Percentiles rank a stretch among this genome's conserved stretches.
These are phyloP conservation scores for Achaetomiella virescens DNA, from an alignment of 495 filamentous ascomycete genomes.

Conservation along the genomic window DNA sequence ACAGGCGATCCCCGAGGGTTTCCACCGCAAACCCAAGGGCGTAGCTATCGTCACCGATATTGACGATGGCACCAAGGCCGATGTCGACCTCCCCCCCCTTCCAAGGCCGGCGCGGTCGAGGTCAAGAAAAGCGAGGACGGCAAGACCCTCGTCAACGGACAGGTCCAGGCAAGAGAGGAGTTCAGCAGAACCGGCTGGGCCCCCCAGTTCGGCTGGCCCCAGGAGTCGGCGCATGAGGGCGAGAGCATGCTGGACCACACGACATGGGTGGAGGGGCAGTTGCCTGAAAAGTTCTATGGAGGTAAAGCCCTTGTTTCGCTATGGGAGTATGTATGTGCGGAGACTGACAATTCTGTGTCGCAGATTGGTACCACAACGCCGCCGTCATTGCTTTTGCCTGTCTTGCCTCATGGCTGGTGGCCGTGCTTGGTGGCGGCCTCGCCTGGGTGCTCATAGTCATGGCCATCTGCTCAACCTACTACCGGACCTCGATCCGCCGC, in stretches of 20 bases:
- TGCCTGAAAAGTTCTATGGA: conserved; percentile 89
- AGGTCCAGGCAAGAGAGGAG: conserved; percentile 53
- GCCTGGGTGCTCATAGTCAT: conserved; percentile 91
- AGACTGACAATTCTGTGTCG: conserved; percentile 5
- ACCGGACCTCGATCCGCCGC: conserved; percentile 88
- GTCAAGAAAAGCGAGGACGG: conserved; percentile 38
- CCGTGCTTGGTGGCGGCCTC: conserved; percentile 81
- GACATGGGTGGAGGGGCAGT: conserved; percentile 73
- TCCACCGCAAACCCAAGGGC: conserved; percentile 61
- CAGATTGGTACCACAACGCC: conserved; percentile 97
- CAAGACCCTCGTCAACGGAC: conserved; percentile 38
- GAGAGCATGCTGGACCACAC: conserved; percentile 78
- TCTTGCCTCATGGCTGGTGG: conserved; percentile 82
- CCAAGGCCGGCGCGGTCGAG: conserved; percentile 57
- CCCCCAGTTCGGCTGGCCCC: conserved; percentile 66
- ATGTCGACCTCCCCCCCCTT: conserved; percentile 75
- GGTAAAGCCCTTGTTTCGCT: conserved; percentile 43
- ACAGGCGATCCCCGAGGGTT: conserved; percentile 47
- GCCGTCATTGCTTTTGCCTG: conserved; percentile 89
- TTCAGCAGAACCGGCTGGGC: conserved; percentile 79
- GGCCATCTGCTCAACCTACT: conserved; percentile 89
- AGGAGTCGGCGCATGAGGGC: conserved; percentile 44
- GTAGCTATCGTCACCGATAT: conserved; percentile 69
- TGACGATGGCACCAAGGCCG: conserved; percentile 59
- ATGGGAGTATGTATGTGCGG: neutral